Conservation (phyloP, 306 rosid species). For the Prosopis cineraria region DNA sequence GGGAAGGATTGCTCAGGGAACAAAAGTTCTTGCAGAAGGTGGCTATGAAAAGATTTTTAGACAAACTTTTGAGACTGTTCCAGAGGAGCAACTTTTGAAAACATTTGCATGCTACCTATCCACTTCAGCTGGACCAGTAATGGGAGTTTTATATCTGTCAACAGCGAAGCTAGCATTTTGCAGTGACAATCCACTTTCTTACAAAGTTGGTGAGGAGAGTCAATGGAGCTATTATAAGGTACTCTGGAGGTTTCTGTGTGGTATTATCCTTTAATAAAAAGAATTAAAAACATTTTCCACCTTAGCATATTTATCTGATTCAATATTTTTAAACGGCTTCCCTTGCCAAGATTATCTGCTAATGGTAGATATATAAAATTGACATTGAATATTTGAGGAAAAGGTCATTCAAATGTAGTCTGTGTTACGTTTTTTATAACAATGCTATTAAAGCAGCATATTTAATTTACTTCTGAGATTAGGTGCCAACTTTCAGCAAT, state of each 20-base stretch:
- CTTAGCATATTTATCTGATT: not conserved
- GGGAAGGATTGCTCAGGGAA: conserved; percentile 75
- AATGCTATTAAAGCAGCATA: not conserved
- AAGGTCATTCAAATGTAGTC: not conserved
- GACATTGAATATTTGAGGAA: not conserved
- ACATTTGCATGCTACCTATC: conserved; percentile 72
- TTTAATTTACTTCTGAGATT: not conserved
- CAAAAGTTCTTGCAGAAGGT: conserved; percentile 79
- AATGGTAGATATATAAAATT: not conserved
- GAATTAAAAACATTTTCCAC: not conserved
- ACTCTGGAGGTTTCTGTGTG: not conserved
- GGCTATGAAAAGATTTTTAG: conserved; percentile 74
- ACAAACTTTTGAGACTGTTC: conserved; percentile 58
- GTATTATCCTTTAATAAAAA: not conserved
- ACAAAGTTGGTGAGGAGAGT: conserved; percentile 51
- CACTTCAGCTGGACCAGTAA: conserved; percentile 78
- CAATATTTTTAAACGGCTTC: not conserved
- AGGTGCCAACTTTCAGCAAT: not conserved
- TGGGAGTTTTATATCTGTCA: conserved; percentile 68
- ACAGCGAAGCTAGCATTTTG: conserved; percentile 74
- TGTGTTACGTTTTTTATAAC: not conserved
- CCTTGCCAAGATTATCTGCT: not conserved
- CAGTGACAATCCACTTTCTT: conserved; percentile 75
- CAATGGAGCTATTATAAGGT: conserved; percentile 80
- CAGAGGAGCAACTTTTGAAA: conserved; percentile 66